phyloP scores from a whole-genome alignment of 441 rosid species.

The Lepidium campestre region DNA sequence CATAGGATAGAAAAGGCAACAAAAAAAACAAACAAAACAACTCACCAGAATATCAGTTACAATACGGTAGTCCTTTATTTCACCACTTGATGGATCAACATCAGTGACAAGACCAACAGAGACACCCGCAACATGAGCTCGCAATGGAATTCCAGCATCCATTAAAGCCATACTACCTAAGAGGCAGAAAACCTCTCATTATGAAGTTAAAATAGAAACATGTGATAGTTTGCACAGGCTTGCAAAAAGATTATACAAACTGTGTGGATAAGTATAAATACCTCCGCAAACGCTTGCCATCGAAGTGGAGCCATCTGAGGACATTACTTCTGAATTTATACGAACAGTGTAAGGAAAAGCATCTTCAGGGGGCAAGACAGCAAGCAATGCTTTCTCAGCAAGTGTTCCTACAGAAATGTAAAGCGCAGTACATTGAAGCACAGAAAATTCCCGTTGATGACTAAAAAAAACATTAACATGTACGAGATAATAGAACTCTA shows the following conservation, averaged over 20 bases:
- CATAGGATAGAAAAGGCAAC: constrained; percentile 6
- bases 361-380: constrained; percentile 89
- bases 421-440: not conserved
- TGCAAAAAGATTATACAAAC: not conserved
- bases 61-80: constrained; percentile 73
- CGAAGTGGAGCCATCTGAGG: constrained; percentile 98
- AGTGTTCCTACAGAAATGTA: constrained; percentile 59
- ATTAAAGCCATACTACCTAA: constrained; percentile 97
- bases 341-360: constrained; percentile 75
- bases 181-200: not conserved
- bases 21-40: constrained; percentile 12
- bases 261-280: constrained; percentile 24
- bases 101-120: constrained; percentile 93
- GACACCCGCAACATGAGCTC: constrained; percentile 92
- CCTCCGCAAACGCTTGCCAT: constrained; percentile 99
- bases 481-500: not conserved
- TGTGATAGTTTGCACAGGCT: not conserved
- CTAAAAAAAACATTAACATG: not conserved
- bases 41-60: constrained; percentile 92
- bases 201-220: not conserved
- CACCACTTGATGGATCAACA: constrained; percentile 70
- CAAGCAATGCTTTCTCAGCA: constrained; percentile 94
- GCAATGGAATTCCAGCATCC: constrained; percentile 91
- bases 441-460: not conserved
- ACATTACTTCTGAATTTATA: constrained; percentile 94